phyloP scores from a whole-genome alignment of 2,329 filamentous ascomycete genomes.

The Fusarium secorum region DNA sequence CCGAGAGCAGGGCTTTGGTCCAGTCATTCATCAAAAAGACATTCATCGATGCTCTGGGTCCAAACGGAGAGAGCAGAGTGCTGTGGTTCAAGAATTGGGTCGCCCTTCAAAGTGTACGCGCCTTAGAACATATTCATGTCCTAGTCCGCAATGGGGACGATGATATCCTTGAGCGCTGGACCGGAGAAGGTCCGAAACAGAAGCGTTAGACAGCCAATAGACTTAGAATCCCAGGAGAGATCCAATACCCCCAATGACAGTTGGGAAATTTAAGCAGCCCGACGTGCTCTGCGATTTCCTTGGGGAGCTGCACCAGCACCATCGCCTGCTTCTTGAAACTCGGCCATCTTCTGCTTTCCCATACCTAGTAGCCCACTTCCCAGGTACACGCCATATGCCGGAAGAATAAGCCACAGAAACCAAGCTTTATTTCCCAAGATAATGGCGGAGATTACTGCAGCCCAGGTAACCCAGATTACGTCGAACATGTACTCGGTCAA shows the following conservation, averaged over 20 bases:
- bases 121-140: conserved; percentile 90
- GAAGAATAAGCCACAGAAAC: conserved; percentile 63
- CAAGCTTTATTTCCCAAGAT: conserved; percentile 81
- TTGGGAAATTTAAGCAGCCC: conserved; percentile 54
- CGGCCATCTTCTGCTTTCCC: conserved; percentile 61
- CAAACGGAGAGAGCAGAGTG: conserved; percentile 59
- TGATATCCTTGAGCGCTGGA: conserved; percentile 63
- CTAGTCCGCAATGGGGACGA: conserved; percentile 64
- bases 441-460: conserved; percentile 73
- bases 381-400: conserved; percentile 64
- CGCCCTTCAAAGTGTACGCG: conserved; percentile 84
- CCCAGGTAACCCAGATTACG: conserved; percentile 93
- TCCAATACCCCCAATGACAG: conserved; percentile 3
- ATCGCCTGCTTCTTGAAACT: conserved; percentile 50
- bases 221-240: neutral
- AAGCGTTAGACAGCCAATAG: conserved; percentile 24
- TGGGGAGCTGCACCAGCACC: conserved; percentile 49
- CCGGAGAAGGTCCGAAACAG: conserved; percentile 54
- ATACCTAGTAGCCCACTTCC: conserved; percentile 62
- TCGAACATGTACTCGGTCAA: conserved; percentile 99
- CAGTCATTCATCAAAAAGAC: conserved; percentile 73
- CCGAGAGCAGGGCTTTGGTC: conserved; percentile 69
- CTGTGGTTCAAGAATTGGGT: conserved; percentile 97
- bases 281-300: conserved; percentile 63
- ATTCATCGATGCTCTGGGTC: conserved; percentile 68